A percentile compares a stretch with the other conserved stretches of the same genome.
Conservation (phyloP, 1,284 basidiomycete genomes). For the Apiotrichum sp. region DNA sequence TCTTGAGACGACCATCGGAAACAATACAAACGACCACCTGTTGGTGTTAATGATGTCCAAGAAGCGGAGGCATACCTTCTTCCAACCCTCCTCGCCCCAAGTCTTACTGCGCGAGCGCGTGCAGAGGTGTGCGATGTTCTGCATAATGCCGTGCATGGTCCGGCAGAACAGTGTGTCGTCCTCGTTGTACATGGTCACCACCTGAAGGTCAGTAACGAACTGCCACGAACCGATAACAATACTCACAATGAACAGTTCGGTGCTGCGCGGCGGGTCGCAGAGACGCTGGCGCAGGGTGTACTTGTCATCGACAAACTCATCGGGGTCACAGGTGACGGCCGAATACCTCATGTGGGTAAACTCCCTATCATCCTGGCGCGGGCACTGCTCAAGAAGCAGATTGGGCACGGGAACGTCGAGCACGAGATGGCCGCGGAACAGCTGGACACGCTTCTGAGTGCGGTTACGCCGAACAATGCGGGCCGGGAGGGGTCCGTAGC, state of each 20-base stretch:
- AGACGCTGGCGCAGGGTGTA: constrained; percentile 74
- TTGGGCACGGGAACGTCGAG: constrained; percentile 78
- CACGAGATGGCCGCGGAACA: constrained; percentile 89
- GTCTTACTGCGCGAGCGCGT: constrained; percentile 60
- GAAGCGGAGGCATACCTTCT: constrained; percentile 58
- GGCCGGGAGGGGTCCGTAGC: constrained; percentile 78
- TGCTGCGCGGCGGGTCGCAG: constrained; percentile 70
- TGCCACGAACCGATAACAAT: background rate
- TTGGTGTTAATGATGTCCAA: constrained; percentile 22
- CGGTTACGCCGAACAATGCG: constrained; percentile 78
- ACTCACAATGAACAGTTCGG: constrained; percentile 66
- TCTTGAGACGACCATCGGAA: constrained; percentile 73
- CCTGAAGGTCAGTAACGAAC: constrained; percentile 27
- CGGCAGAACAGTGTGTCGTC: constrained; percentile 70
- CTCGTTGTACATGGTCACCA: constrained; percentile 75
- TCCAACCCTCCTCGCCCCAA: constrained; percentile 96
- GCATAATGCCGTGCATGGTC: constrained; percentile 89
- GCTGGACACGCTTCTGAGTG: constrained; percentile 79
- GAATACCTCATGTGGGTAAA: constrained; percentile 92
- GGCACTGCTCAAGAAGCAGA: constrained; percentile 73
- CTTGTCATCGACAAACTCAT: constrained; percentile 68
- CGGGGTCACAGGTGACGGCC: constrained; percentile 88
- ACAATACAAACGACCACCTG: constrained; percentile 56
- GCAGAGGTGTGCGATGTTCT: constrained; percentile 55
- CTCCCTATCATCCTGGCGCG: constrained; percentile 70